Evolutionary conservation across 306 rosid species (phyloP).

Genomic region (Sophora flavescens): DNA sequence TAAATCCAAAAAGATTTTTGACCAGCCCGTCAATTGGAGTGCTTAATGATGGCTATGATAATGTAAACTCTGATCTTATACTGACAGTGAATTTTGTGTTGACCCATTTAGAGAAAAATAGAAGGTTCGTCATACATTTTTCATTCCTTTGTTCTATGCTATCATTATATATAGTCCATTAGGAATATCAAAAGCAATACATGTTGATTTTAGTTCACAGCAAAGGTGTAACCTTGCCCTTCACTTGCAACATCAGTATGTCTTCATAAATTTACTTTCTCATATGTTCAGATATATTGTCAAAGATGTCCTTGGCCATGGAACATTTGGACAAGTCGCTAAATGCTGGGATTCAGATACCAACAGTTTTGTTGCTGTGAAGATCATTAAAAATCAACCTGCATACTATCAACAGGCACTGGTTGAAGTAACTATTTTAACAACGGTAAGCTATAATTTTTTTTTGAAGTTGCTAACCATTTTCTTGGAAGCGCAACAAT

Average conservation of each 20-base stretch:
- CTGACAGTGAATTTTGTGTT: slow-evolving; percentile 83
- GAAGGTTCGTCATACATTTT: slow-evolving; percentile 68
- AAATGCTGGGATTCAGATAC: slow-evolving; percentile 92
- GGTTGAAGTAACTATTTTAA: slow-evolving; percentile 98
- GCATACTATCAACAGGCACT: slow-evolving; percentile 99
- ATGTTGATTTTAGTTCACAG: slow-evolving; percentile 35
- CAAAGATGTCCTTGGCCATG: slow-evolving; percentile 99
- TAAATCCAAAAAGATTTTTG: slow-evolving; percentile 92
- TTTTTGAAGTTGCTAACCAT: slow-evolving; percentile 4
- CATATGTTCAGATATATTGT: slow-evolving; percentile 78
- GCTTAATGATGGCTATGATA: slow-evolving; percentile 92
- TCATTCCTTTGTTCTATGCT: slow-evolving; percentile 29
- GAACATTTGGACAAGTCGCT: slow-evolving; percentile 99
- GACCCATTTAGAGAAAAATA: slow-evolving; percentile 69
- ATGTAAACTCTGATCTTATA: slow-evolving; percentile 92
- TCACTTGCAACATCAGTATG: slow-evolving; percentile 28
- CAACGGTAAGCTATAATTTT: slow-evolving; percentile 62
- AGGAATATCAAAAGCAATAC: slow-evolving; percentile 24
- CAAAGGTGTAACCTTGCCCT: slow-evolving; percentile 29
- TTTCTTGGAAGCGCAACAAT: slow-evolving; percentile 28
- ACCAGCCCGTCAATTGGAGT: slow-evolving; percentile 94
- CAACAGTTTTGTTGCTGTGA: slow-evolving; percentile 85
- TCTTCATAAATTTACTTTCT: slow-evolving; percentile 33
- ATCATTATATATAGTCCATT: neutral
- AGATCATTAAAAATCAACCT: slow-evolving; percentile 96